A percentile compares a stretch with the other conserved stretches of the same genome.
Evolutionary conservation across 2,329 filamentous ascomycete genomes (phyloP).

Genomic region (Ilyonectria sp.): DNA sequence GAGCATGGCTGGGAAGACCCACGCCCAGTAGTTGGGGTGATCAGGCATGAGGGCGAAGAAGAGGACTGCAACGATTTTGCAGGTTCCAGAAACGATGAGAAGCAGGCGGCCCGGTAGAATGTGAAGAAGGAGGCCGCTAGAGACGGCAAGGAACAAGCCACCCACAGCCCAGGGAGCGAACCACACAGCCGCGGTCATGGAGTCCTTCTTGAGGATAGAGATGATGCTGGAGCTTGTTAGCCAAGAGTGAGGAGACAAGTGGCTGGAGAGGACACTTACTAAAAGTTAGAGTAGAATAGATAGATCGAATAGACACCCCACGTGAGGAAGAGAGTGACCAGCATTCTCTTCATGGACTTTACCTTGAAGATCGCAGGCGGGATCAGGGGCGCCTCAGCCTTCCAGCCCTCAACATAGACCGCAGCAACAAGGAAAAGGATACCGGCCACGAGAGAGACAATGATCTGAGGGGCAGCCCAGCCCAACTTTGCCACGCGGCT

Average conservation of each 20-base stretch:
- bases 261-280: constrained; percentile 59
- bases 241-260: neutral
- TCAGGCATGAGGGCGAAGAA: constrained; percentile 70
- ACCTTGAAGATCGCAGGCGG: constrained; percentile 75
- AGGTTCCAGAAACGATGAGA: constrained; percentile 65
- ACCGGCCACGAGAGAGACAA: constrained; percentile 71
- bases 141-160: constrained; percentile 68
- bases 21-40: constrained; percentile 72
- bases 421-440: constrained; percentile 66
- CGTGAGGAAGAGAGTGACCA: constrained; percentile 64
- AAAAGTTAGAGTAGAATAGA: constrained; percentile 75
- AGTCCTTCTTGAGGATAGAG: constrained; percentile 63
- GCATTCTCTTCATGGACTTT: constrained; percentile 71
- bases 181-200: constrained; percentile 71
- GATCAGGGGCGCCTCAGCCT: constrained; percentile 73
- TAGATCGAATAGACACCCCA: constrained; percentile 72
- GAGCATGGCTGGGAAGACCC: constrained; percentile 72
- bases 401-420: constrained; percentile 76
- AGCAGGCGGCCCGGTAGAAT: constrained; percentile 67
- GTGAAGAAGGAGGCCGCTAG: constrained; percentile 69
- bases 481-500: constrained; percentile 68
- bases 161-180: constrained; percentile 71
- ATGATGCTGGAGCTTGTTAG: constrained; percentile 61
- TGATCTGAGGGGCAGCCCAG: constrained; percentile 78
- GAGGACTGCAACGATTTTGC: constrained; percentile 65